phyloP scores from a whole-genome alignment of 768 basidiomycete genomes.

The Boletus subparvulus region DNA sequence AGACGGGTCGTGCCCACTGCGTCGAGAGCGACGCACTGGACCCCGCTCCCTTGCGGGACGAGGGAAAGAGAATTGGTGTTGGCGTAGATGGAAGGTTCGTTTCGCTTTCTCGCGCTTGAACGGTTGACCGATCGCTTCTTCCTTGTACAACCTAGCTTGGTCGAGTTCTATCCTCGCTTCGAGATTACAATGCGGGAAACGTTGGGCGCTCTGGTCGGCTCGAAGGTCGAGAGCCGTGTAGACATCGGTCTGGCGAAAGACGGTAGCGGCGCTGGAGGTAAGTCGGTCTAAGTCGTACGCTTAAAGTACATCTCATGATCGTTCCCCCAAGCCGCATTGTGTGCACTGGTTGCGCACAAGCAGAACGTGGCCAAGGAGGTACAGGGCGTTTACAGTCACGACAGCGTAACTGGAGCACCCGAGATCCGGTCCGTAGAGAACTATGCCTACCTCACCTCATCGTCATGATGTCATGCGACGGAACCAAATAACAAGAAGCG shows the following conservation, averaged over 20 bases:
- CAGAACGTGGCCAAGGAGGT: constrained; percentile 18
- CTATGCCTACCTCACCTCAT: constrained; percentile 19
- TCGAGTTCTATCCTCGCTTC: constrained; percentile 91
- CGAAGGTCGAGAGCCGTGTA: constrained; percentile 75
- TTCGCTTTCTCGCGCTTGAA: not conserved
- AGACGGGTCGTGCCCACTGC: constrained; percentile 69
- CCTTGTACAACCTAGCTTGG: constrained; percentile 51
- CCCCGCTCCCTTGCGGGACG: constrained; percentile 23
- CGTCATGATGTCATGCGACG: constrained; percentile 13
- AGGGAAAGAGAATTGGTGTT: constrained; percentile 61
- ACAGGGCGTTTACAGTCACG: constrained; percentile 9
- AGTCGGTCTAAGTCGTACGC: constrained; percentile 26
- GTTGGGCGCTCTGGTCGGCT: constrained; percentile 72
- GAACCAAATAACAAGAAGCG: not conserved
- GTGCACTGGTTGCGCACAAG: constrained; percentile 54
- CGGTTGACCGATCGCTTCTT: not conserved
- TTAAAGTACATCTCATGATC: constrained; percentile 6
- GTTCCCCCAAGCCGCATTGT: constrained; percentile 66
- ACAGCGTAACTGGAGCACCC: not conserved
- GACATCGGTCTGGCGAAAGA: constrained; percentile 94
- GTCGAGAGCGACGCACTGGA: constrained; percentile 32
- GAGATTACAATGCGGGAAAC: constrained; percentile 72
- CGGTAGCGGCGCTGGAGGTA: constrained; percentile 96
- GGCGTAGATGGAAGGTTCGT: constrained; percentile 91
- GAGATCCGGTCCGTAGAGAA: constrained; percentile 15